Percentiles rank a stretch among this genome's conserved stretches.
phyloP scores from a whole-genome alignment of 257 asterid species.

The Orobanche coerulescens region DNA sequence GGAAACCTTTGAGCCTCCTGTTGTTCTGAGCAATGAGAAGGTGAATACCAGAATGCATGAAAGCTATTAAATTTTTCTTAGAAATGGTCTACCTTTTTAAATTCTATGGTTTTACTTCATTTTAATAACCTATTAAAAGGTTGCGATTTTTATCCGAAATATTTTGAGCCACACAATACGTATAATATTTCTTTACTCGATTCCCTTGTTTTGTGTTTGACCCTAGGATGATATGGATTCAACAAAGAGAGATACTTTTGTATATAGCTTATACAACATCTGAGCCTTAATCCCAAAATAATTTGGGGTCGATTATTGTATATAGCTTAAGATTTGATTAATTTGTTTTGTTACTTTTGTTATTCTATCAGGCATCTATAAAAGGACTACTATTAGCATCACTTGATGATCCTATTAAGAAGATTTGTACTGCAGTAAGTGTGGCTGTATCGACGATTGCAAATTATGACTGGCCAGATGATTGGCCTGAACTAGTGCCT shows the following conservation, averaged over 20 bases:
- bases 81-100: not conserved
- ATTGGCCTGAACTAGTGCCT: constrained; percentile 87
- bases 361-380: constrained; percentile 50
- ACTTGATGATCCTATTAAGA: constrained; percentile 68
- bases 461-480: constrained; percentile 88
- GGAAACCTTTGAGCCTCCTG: constrained; percentile 85
- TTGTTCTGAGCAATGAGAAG: constrained; percentile 73
- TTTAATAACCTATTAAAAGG: not conserved
- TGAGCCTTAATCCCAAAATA: not conserved
- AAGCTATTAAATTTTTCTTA: not conserved
- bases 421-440: constrained; percentile 84
- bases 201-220: constrained; percentile 1
- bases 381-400: constrained; percentile 58
- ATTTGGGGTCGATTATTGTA: not conserved
- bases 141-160: not conserved
- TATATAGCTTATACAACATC: constrained; percentile 8
- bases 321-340: not conserved
- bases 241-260: not conserved
- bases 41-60: constrained; percentile 20
- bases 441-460: constrained; percentile 81
- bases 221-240: not conserved
- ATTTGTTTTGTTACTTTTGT: constrained; percentile 6
- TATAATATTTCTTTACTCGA: not conserved
- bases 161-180: not conserved
- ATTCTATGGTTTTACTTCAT: not conserved